phyloP scores from a whole-genome alignment of 345 rosid species.

The Excoecaria cochinchinensis region DNA sequence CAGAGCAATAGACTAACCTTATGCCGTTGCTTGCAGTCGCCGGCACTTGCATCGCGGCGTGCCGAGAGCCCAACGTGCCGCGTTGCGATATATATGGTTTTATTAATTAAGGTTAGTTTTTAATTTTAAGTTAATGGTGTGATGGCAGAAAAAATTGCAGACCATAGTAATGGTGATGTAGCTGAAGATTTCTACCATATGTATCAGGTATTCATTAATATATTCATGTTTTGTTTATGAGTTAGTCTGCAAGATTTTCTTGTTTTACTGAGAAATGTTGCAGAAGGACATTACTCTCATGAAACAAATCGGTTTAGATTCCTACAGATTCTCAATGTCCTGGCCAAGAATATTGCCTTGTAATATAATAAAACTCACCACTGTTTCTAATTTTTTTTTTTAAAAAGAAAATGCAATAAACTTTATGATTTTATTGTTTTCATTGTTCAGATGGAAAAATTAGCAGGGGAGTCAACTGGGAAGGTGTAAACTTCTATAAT shows the following conservation, averaged over 20 bases:
- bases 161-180: neutral
- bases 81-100: no score
- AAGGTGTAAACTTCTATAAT: slow-evolving; percentile 26
- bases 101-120: neutral
- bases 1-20: no score
- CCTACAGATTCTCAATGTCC: neutral
- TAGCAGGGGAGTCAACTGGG: slow-evolving; percentile 19
- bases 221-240: no score
- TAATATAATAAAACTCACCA: neutral
- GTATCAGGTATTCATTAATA: neutral
- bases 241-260: no score
- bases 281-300: neutral
- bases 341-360: neutral
- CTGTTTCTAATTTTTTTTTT: no score
- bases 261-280: neutral
- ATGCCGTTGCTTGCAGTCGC: no score
- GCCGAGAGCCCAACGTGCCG: no score
- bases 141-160: neutral
- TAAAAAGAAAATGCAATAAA: neutral
- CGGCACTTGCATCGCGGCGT: no score
- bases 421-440: neutral
- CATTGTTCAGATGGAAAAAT: slow-evolving; percentile 18
- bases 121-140: no score
- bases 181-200: neutral
- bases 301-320: neutral